Percentiles rank a stretch among this genome's conserved stretches.
Conservation (phyloP, 768 basidiomycete species). For the Auricularia cornea region DNA sequence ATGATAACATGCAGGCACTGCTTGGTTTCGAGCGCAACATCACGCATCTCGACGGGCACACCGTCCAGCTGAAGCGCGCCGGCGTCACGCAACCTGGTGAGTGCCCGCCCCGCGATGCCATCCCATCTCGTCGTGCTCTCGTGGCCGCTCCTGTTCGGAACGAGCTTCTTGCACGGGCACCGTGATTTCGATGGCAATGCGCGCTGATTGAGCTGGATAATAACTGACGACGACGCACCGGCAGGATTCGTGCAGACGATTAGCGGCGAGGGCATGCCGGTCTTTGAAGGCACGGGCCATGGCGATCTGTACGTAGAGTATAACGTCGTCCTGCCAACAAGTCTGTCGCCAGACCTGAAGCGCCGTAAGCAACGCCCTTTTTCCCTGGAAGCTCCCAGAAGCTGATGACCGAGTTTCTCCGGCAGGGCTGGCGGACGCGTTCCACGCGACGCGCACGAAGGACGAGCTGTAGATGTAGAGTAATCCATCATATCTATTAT, state of each 20-base stretch:
- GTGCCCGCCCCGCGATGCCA: conserved; percentile 10
- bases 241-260: conserved; percentile 82
- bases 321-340: conserved; percentile 77
- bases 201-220: background rate
- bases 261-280: conserved; percentile 84
- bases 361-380: background rate
- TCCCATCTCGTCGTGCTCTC: no score
- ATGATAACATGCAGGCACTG: conserved; percentile 53
- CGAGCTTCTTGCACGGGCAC: background rate
- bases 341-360: conserved; percentile 50
- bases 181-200: background rate
- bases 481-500: background rate
- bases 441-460: background rate
- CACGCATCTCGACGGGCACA: conserved; percentile 85
- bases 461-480: background rate
- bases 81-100: conserved; percentile 89
- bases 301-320: conserved; percentile 93
- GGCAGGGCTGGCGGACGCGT: background rate
- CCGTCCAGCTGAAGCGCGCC: conserved; percentile 56
- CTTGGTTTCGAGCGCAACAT: conserved; percentile 91
- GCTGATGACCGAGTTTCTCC: background rate
- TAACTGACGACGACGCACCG: background rate
- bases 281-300: conserved; percentile 43
- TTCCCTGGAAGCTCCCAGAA: background rate
- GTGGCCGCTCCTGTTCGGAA: no score